These are phyloP conservation scores for Magnaporthiopsis incrustans DNA, from an alignment of 2,329 filamentous ascomycete species.

Conservation along the genomic window DNA sequence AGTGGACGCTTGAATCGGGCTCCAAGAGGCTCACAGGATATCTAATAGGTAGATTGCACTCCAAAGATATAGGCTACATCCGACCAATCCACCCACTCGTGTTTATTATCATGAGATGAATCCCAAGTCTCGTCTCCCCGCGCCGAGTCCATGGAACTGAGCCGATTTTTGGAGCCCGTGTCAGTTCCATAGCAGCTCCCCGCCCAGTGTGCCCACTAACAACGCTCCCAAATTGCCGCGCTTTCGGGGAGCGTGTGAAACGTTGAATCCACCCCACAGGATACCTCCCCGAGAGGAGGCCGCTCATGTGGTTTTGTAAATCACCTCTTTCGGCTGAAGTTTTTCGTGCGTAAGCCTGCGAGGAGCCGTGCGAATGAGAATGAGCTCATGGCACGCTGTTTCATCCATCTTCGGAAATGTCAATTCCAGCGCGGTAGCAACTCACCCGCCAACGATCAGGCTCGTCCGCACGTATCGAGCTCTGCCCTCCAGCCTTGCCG, in stretches of 20 bases:
- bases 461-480: slow-evolving; percentile 14
- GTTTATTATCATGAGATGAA: not conserved
- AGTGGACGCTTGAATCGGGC: too few species aligned
- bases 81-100: not conserved
- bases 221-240: not conserved
- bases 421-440: too few species aligned
- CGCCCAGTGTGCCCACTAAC: not conserved
- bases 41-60: not conserved
- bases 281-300: not conserved
- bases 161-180: not conserved
- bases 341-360: not conserved
- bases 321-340: not conserved
- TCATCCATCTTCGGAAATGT: not conserved
- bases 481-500: slow-evolving; percentile 13
- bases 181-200: too few species aligned
- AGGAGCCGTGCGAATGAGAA: too few species aligned
- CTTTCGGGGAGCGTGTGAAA: not conserved
- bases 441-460: slow-evolving; percentile 14
- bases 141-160: not conserved
- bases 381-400: not conserved
- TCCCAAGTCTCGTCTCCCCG: not conserved
- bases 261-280: not conserved
- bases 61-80: too few species aligned
- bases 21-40: not conserved
- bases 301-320: not conserved